phyloP scores from a whole-genome alignment of 306 rosid species.

The Dryas octopetala region DNA sequence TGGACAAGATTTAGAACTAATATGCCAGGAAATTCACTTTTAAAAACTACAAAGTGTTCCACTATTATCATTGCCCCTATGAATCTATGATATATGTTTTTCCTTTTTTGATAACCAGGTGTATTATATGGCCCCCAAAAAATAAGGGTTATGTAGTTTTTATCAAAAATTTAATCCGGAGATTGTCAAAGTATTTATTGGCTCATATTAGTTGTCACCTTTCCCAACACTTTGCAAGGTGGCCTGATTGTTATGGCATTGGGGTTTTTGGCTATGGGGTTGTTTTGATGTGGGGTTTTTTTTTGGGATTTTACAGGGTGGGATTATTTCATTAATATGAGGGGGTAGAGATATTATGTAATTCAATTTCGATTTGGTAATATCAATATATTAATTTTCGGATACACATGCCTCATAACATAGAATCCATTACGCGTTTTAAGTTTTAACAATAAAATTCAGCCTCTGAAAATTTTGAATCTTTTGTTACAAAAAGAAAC shows the following conservation, averaged over 20 bases:
- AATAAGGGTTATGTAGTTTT: too few species aligned
- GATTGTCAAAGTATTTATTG: too few species aligned
- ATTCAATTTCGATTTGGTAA: background rate
- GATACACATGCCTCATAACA: background rate
- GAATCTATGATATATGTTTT: too few species aligned
- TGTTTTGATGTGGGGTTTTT: constrained; percentile 28
- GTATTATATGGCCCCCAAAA: too few species aligned
- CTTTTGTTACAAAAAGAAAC: background rate
- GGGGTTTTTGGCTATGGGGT: constrained; percentile 42
- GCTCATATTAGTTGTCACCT: too few species aligned
- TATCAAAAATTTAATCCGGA: too few species aligned
- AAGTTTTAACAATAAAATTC: background rate
- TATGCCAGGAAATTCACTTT: constrained; percentile 12
- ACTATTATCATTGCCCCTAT: too few species aligned
- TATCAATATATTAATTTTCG: background rate
- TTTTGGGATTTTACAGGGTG: background rate
- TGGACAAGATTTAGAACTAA: constrained; percentile 29
- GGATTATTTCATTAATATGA: background rate
- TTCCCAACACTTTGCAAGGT: constrained; percentile 19
- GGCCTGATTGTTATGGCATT: constrained; percentile 37
- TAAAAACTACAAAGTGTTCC: background rate
- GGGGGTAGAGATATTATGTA: constrained; percentile 8
- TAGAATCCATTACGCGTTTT: background rate
- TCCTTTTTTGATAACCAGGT: too few species aligned
- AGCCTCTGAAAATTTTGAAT: background rate